Evolutionary conservation across 805 yeast genomes (phyloP).

Genomic region (Starmerella kuoi): DNA sequence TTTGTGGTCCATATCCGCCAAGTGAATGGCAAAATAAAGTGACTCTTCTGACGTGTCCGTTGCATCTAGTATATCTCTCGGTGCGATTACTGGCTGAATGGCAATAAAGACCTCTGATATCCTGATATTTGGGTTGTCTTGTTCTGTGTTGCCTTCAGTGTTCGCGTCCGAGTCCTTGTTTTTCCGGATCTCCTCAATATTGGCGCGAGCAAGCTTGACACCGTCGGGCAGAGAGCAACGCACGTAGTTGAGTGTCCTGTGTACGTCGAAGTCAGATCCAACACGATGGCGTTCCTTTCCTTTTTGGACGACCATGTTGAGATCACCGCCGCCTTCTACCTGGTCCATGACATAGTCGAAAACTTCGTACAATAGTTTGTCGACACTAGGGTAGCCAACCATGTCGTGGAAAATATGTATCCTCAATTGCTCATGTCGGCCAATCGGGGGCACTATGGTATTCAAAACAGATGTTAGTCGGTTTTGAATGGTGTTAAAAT

Average conservation of each 20-base stretch:
- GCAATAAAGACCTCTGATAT: conserved; percentile 57
- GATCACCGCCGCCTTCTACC: conserved; percentile 57
- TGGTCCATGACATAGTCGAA: conserved; percentile 50
- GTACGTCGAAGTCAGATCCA: conserved; percentile 27
- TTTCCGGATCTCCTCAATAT: conserved; percentile 57
- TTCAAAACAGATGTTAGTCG: conserved; percentile 31
- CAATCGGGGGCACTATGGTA: conserved; percentile 36
- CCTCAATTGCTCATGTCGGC: conserved; percentile 34
- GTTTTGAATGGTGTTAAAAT: conserved; percentile 24
- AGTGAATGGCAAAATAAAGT: conserved; percentile 62
- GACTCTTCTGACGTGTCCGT: conserved; percentile 23
- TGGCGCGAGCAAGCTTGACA: conserved; percentile 78
- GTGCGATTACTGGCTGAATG: conserved; percentile 43
- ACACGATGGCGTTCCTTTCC: conserved; percentile 32
- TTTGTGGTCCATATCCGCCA: conserved; percentile 68
- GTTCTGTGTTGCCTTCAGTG: conserved; percentile 7
- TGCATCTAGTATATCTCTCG: conserved; percentile 4
- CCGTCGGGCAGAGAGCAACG: conserved; percentile 71
- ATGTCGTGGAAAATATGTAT: conserved; percentile 37
- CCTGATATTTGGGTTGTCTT: conserved; percentile 21
- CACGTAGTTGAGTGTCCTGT: conserved; percentile 53
- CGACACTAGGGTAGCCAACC: conserved; percentile 38
- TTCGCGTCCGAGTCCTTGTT: conserved; percentile 7
- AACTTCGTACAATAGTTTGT: conserved; percentile 37
- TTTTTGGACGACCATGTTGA: conserved; percentile 40